Base-by-base conservation (phyloP, 305 asterid species). In the Plantago coronopus region DNA sequence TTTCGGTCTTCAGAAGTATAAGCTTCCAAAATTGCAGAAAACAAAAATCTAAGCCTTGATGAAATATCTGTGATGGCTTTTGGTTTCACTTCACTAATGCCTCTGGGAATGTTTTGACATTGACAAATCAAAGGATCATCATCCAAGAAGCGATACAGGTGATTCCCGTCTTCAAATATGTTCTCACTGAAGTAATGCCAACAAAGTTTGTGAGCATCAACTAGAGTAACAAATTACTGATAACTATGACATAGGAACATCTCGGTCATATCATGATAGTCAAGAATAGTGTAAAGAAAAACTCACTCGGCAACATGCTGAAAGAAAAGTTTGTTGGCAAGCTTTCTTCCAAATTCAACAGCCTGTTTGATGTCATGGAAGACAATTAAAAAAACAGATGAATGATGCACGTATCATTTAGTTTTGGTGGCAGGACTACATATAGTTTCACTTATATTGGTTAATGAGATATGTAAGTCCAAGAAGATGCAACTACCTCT, bases 21-120 rank as follows among this genome's bases (percentile, higher is more conserved):
- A 47, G 95, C 89, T 83, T 90, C 97, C 57, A 83, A 79, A 18
- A 90, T 83, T 55, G 95, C 95, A 64, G 40, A 72, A 57, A 69
- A 65, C 78, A 90, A 61, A 57, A 82, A 67, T 71, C 89, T 82
- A 71, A 90, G 79, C 78, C 93, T 75, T 11, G 91, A 74, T 34
- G 97, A 90, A 65, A 90, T 82, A 72, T 90, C 96, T 25, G 77
- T 8, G 51, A 87, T 79, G 68, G 96, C 83, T 57, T 88, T 87
- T 69, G 96, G 95, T 73, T 90, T 83, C 69, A 63, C 78, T 75
- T 85, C 91, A 38, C 66, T 81, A 61, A 85, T 82, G 72, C 97
- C 97, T 78, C 95, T 81, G 53, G 95, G 88, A 29, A 90, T 85
- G 72, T 90, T 90, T 70, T 83, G 96, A 69, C 97, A 85, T 66